Evolutionary conservation across 2,329 filamentous ascomycete species (phyloP).

Genomic region (Penicillium freii): DNA sequence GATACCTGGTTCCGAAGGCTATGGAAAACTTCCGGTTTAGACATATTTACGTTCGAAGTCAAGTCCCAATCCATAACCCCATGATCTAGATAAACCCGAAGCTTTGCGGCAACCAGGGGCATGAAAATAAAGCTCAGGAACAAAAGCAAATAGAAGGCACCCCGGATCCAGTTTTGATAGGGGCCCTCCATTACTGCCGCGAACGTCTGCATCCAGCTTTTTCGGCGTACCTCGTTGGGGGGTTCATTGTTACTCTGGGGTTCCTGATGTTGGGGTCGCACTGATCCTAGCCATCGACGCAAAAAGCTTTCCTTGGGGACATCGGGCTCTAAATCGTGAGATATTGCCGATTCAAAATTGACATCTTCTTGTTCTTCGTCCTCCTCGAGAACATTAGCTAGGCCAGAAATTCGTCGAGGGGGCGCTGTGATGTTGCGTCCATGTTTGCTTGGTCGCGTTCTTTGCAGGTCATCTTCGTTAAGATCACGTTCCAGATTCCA

Average conservation of each 20-base stretch:
- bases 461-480: slow-evolving; percentile 36
- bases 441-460: slow-evolving; percentile 30
- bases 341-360: neutral
- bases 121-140: slow-evolving; percentile 13
- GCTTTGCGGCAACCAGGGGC: slow-evolving; percentile 12
- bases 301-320: slow-evolving; percentile 4
- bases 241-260: neutral
- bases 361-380: slow-evolving; percentile 26
- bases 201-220: neutral
- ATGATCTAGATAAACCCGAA: slow-evolving; percentile 18
- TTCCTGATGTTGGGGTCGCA: neutral
- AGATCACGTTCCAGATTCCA: slow-evolving; percentile 39
- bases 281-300: slow-evolving; percentile 7
- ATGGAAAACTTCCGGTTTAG: slow-evolving; percentile 25
- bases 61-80: slow-evolving; percentile 3
- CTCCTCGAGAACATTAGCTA: slow-evolving; percentile 31
- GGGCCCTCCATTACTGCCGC: neutral
- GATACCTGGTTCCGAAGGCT: slow-evolving; percentile 29
- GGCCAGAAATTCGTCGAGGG: slow-evolving; percentile 35
- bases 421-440: slow-evolving; percentile 38
- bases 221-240: neutral
- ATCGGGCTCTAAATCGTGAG: neutral
- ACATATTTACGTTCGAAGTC: slow-evolving; percentile 21
- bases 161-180: slow-evolving; percentile 12
- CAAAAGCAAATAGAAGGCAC: slow-evolving; percentile 8